A percentile compares a stretch with the other conserved stretches of the same genome.
Evolutionary conservation across 192 early-diverging fungal genomes (phyloP).

Genomic region (Mortierella claussenii): DNA sequence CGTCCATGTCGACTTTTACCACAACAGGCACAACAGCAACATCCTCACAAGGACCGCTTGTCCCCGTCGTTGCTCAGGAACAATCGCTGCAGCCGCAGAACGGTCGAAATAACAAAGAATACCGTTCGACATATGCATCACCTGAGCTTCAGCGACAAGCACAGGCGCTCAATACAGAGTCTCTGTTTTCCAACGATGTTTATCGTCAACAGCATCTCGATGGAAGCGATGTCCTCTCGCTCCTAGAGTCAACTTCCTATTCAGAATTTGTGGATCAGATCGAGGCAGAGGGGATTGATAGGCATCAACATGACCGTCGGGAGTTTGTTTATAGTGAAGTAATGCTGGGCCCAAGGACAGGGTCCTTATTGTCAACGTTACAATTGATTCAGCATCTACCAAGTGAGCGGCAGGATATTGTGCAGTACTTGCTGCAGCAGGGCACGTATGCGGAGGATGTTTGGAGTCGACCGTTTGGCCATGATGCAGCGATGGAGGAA

Average conservation of each 20-base stretch:
- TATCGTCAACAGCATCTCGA: constrained; percentile 33
- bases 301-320: constrained; percentile 30
- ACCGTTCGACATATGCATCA: too few relatives aligned
- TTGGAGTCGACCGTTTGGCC: constrained; percentile 28
- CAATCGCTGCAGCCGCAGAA: not conserved
- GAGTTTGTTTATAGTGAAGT: constrained; percentile 38
- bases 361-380: constrained; percentile 9
- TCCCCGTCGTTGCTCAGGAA: too few relatives aligned
- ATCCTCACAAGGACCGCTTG: too few relatives aligned
- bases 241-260: constrained; percentile 34
- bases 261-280: constrained; percentile 40
- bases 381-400: constrained; percentile 44
- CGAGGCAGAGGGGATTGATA: constrained; percentile 25
- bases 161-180: not conserved
- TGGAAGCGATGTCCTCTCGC: constrained; percentile 25
- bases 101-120: too few relatives aligned
- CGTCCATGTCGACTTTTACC: not conserved
- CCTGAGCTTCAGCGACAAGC: too few relatives aligned
- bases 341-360: not conserved
- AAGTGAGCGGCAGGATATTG: constrained; percentile 50
- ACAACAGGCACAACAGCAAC: not conserved
- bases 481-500: constrained; percentile 13
- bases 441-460: constrained; percentile 42
- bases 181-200: constrained; percentile 22
- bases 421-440: constrained; percentile 40